Evolutionary conservation across 306 rosid genomes (phyloP), one percentile per base, ranked within the genome.

Genomic region (Nissolia schottii): DNA sequence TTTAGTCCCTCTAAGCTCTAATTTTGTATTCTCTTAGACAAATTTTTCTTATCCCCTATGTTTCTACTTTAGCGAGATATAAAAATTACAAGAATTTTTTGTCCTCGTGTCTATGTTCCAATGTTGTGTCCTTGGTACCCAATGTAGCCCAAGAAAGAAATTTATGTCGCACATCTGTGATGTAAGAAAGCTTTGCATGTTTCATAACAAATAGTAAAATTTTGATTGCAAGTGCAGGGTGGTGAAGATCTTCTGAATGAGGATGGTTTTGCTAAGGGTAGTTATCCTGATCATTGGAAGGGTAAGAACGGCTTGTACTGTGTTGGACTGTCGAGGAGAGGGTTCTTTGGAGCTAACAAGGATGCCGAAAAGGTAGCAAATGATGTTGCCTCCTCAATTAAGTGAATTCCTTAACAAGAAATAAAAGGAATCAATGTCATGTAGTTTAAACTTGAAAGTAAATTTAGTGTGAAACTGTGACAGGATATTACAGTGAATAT

Each of bases 281-380:
- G 75, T 49, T 59, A 29, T 31, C 87, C 92, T 5, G 67, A 85
- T 59, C 91, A 87, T 2, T 89, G 93, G 93, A 92, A 85, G 65
- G 96, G 96, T 29, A 31, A 50, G 40, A 85, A 84, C 0, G 86
- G 87, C n/a, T 80, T 89, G 32, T 87, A 87, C 55, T 87, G 93
- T 2, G 90, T 86, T 43, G 93, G 97, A 18, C 20, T 92, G 55
- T 38, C 87, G 34, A 61, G 84, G 67, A 75, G 77, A 46, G 91
- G 96, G 8, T 59, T 92, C 0, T 70, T n/a, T 55, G 96, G 93
- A 68, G 81, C 93, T n/a, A 82, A 67, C 0, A 2, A 11, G 0
- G 96, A 89, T 32, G 90, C 97, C 11, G 71, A 82, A 71, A 77
- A 75, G 32, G 62, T 85, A 19, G 96, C 93, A 23, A 60, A 85